phyloP scores from a whole-genome alignment of 495 filamentous ascomycete genomes.

The Lichenothelia convexa region DNA sequence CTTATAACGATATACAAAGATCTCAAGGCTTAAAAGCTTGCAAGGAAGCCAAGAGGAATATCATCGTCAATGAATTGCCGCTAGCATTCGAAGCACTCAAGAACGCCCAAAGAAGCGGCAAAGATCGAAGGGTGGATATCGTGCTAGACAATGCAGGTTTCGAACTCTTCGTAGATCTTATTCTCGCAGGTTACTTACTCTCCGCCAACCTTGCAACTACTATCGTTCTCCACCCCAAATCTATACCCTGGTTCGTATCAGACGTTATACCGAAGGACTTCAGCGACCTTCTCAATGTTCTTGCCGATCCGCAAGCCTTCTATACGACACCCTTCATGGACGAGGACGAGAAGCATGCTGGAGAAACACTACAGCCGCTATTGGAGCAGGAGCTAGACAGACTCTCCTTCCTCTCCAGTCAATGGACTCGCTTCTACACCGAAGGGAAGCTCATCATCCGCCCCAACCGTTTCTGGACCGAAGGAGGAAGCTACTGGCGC shows the following conservation, averaged over 20 bases:
- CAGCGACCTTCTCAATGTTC: slow-evolving; percentile 50
- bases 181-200: slow-evolving; percentile 77
- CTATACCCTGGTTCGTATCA: slow-evolving; percentile 93
- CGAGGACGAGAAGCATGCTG: slow-evolving; percentile 42
- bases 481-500: slow-evolving; percentile 67
- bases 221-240: slow-evolving; percentile 83
- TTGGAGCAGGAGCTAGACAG: slow-evolving; percentile 46
- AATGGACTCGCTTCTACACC: slow-evolving; percentile 61
- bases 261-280: slow-evolving; percentile 84
- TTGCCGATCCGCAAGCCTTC: slow-evolving; percentile 55
- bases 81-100: slow-evolving; percentile 53
- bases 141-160: slow-evolving; percentile 94
- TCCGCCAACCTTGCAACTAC: slow-evolving; percentile 67
- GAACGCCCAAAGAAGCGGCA: slow-evolving; percentile 30
- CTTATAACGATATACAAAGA: slow-evolving; percentile 92
- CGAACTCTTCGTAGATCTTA: slow-evolving; percentile 85
- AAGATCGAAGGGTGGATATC: slow-evolving; percentile 67
- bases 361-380: slow-evolving; percentile 36
- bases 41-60: slow-evolving; percentile 70
- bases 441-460: slow-evolving; percentile 67
- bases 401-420: slow-evolving; percentile 55
- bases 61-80: slow-evolving; percentile 66
- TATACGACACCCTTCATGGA: slow-evolving; percentile 40
- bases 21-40: slow-evolving; percentile 76
- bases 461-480: slow-evolving; percentile 80